Conservation (phyloP, 192 early-diverging fungal genomes). For the Backusella australiensis region DNA sequence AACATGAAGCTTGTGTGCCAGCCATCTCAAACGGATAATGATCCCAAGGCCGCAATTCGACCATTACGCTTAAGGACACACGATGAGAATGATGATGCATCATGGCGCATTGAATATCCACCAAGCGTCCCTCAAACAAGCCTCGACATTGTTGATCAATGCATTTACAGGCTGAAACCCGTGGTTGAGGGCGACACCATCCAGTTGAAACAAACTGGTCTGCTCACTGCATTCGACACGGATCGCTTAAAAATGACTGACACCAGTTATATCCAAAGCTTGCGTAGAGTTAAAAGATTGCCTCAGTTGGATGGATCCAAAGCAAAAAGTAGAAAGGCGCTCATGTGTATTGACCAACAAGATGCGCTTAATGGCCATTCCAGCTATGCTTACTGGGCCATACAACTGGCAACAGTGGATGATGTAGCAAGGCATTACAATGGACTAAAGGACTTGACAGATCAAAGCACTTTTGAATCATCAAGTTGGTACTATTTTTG, state of each 20-base stretch:
- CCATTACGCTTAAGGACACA: conserved; percentile 41
- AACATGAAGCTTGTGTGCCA: not conserved
- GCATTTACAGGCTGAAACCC: conserved; percentile 10
- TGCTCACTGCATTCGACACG: not conserved
- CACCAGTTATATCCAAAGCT: not conserved
- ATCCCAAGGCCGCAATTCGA: conserved; percentile 26
- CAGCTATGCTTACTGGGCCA: not conserved
- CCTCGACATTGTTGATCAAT: conserved; percentile 21
- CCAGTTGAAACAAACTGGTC: conserved; percentile 9
- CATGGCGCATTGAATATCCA: conserved; percentile 22
- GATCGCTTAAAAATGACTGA: not conserved
- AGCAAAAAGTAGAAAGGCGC: not conserved
- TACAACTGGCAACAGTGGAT: not conserved
- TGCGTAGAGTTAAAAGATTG: not conserved
- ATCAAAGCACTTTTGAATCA: not conserved
- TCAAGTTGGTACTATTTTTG: not conserved
- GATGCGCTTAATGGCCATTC: not conserved
- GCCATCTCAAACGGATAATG: not conserved
- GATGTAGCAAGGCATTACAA: not conserved
- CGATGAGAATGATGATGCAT: not conserved
- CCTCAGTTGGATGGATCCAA: not conserved
- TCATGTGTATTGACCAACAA: not conserved
- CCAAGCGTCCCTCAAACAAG: not conserved
- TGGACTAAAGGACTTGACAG: not conserved
- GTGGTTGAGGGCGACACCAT: conserved; percentile 19